Percentiles rank a stretch among this genome's conserved stretches.
Conservation (phyloP, 2,329 filamentous ascomycete genomes). For the Colletotrichum siamense region DNA sequence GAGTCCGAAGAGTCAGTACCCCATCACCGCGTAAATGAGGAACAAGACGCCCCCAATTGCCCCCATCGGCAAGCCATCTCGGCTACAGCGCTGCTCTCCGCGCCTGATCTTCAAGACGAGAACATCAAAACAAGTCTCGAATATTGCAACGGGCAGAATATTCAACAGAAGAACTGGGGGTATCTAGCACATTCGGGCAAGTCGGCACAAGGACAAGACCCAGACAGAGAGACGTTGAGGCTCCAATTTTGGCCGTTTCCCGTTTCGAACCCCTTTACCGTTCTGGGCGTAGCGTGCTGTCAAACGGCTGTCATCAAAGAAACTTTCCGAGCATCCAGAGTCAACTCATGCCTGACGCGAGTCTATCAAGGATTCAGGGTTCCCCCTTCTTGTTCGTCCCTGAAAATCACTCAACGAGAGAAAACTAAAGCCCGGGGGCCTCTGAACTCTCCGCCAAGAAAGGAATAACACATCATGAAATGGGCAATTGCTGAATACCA, state of each 20-base stretch:
- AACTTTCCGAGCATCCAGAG: not conserved
- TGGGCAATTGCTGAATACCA: not conserved
- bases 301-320: slow-evolving; percentile 4
- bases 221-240: not conserved
- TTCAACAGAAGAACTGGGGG: not conserved
- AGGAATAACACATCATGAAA: not conserved
- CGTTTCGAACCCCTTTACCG: not conserved
- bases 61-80: not conserved
- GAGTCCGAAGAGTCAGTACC: not conserved
- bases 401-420: not conserved
- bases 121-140: not conserved
- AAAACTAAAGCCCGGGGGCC: not conserved
- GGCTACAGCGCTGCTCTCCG: not conserved
- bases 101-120: not conserved
- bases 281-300: slow-evolving; percentile 9
- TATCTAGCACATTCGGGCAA: not conserved
- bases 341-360: not conserved
- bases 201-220: not conserved
- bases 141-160: not conserved
- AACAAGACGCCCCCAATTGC: not conserved
- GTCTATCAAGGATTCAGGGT: not conserved
- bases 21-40: not conserved
- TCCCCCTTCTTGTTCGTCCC: not conserved
- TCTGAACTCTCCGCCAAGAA: not conserved
- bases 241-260: slow-evolving; percentile 1